These are phyloP conservation scores for Backusella parvicylindrica DNA, from an alignment of 192 early-diverging fungal species.

Conservation along the genomic window DNA sequence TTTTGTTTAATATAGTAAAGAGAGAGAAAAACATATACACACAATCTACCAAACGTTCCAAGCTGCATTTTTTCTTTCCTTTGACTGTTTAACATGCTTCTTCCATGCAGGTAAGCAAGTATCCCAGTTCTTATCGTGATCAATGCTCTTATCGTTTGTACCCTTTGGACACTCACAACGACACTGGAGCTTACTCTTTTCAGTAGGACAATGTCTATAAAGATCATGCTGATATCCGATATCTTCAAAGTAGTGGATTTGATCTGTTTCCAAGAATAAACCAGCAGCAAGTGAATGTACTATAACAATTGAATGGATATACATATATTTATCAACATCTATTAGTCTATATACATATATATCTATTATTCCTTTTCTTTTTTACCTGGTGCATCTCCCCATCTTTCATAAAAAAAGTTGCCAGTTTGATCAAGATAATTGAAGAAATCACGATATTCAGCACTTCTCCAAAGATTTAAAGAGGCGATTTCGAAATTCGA, in stretches of 20 bases:
- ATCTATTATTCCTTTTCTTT: not conserved
- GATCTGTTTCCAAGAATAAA: conserved; percentile 53
- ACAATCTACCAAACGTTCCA: not conserved
- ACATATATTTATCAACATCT: too few species aligned
- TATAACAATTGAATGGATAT: too few species aligned
- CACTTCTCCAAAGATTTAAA: conserved; percentile 56
- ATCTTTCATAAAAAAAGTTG: conserved; percentile 78
- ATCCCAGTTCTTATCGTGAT: conserved; percentile 32
- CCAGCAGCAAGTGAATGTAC: conserved; percentile 67
- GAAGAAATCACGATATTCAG: conserved; percentile 60
- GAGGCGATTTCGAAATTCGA: conserved; percentile 80
- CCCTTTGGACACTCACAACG: conserved; percentile 32
- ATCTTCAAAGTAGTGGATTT: conserved; percentile 75
- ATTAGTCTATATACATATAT: too few species aligned
- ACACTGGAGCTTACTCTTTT: conserved; percentile 31
- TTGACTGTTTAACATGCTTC: conserved; percentile 32
- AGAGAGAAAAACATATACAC: not conserved
- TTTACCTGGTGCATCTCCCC: conserved; percentile 73
- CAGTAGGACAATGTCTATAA: conserved; percentile 59
- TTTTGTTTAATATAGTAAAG: not conserved
- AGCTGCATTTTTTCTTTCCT: conserved; percentile 13
- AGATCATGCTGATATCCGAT: conserved; percentile 69
- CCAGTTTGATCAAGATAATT: conserved; percentile 59
- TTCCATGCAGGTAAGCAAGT: conserved; percentile 33
- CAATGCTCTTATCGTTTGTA: conserved; percentile 27